Evolutionary conservation across 192 early-diverging fungal species (phyloP).

Genomic region (Coemansia sp.): DNA sequence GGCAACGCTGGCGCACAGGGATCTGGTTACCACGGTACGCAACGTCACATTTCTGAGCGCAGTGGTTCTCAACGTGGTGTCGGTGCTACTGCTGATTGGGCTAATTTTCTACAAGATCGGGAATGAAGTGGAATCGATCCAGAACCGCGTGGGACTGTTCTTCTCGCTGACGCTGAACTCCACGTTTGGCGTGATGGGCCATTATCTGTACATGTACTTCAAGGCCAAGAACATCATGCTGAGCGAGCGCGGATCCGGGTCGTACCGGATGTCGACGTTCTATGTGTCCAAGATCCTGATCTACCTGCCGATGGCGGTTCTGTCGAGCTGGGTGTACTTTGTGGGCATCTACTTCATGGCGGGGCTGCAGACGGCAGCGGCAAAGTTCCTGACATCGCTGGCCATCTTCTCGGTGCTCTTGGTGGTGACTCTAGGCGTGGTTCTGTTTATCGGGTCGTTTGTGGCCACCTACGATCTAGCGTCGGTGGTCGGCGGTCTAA

Average conservation of each 20-base stretch:
- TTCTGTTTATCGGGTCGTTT: constrained; percentile 49
- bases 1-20: constrained; percentile 41
- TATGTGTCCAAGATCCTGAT: constrained; percentile 64
- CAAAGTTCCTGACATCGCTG: constrained; percentile 37
- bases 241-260: constrained; percentile 65
- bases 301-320: constrained; percentile 48
- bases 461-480: constrained; percentile 44
- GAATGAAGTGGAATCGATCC: constrained; percentile 52
- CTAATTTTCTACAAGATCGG: constrained; percentile 58
- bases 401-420: constrained; percentile 43
- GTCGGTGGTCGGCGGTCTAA: constrained; percentile 42
- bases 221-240: constrained; percentile 59
- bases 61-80: constrained; percentile 53
- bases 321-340: constrained; percentile 53
- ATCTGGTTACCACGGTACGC: constrained; percentile 45
- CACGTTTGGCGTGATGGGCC: constrained; percentile 62
- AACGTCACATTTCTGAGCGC: constrained; percentile 49
- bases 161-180: constrained; percentile 58
- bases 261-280: constrained; percentile 64
- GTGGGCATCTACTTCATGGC: constrained; percentile 56
- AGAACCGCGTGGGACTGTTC: constrained; percentile 56
- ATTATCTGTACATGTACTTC: constrained; percentile 56
- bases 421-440: constrained; percentile 48
- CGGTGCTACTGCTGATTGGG: constrained; percentile 54
- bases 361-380: constrained; percentile 32